Evolutionary conservation across 2,329 filamentous ascomycete species (phyloP).

Genomic region (Cladophialophora carrionii): DNA sequence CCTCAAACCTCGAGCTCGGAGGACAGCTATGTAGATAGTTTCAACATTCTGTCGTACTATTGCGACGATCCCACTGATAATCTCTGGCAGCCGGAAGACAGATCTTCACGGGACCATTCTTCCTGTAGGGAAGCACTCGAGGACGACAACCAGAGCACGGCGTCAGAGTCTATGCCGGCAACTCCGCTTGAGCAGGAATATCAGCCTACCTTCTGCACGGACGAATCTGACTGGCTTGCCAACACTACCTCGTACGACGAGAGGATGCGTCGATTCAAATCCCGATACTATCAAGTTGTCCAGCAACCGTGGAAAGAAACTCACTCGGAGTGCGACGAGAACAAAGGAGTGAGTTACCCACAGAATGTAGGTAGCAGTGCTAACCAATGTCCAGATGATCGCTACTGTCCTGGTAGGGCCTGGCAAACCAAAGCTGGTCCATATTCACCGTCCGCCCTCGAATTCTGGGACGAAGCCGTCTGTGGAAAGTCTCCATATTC

Average conservation of each 20-base stretch:
- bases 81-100: not conserved
- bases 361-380: not conserved
- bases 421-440: slow-evolving; percentile 36
- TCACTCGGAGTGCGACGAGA: slow-evolving; percentile 10
- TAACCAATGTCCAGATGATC: slow-evolving; percentile 25
- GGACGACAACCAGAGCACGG: slow-evolving; percentile 23
- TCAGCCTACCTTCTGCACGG: slow-evolving; percentile 15
- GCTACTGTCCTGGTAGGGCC: slow-evolving; percentile 33
- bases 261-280: slow-evolving; percentile 28
- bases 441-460: slow-evolving; percentile 35
- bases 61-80: slow-evolving; percentile 15
- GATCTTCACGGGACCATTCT: not conserved
- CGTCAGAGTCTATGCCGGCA: slow-evolving; percentile 24
- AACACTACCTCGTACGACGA: slow-evolving; percentile 31
- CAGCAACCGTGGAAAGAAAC: slow-evolving; percentile 22
- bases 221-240: slow-evolving; percentile 35
- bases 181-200: slow-evolving; percentile 23
- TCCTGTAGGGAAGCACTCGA: slow-evolving; percentile 7
- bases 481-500: slow-evolving; percentile 3
- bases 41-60: slow-evolving; percentile 36
- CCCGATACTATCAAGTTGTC: slow-evolving; percentile 32
- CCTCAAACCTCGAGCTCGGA: slow-evolving; percentile 2
- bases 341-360: slow-evolving; percentile 25
- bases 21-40: slow-evolving; percentile 29
- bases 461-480: slow-evolving; percentile 10